phyloP scores from a whole-genome alignment of 2,329 filamentous ascomycete species.

The Neofusicoccum ribis region DNA sequence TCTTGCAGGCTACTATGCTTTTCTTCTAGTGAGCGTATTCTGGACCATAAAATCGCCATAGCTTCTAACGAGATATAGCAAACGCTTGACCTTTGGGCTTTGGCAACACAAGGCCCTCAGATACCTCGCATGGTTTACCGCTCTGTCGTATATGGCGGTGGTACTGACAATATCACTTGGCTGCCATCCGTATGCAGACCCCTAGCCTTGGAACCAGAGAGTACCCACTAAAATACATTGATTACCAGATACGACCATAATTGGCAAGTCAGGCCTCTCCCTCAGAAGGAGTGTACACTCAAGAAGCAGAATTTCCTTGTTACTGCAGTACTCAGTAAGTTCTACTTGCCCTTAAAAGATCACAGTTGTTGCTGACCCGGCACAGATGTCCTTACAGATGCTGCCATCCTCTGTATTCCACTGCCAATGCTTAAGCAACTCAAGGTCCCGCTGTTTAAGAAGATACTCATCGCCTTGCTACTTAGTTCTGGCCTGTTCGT shows the following conservation, averaged over 20 bases:
- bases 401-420: constrained; percentile 34
- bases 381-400: constrained; percentile 33
- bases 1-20: constrained; percentile 26
- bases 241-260: constrained; percentile 25
- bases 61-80: constrained; percentile 21
- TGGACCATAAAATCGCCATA: constrained; percentile 11
- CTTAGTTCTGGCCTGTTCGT: constrained; percentile 39
- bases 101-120: constrained; percentile 34
- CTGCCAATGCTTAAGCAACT: constrained; percentile 37
- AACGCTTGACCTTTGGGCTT: constrained; percentile 36
- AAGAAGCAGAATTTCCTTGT: constrained; percentile 34
- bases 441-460: constrained; percentile 32
- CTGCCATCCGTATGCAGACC: constrained; percentile 26
- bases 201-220: not conserved
- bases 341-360: not conserved
- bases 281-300: constrained; percentile 31
- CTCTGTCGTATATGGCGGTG: constrained; percentile 33
- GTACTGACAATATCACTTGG: constrained; percentile 34
- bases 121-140: constrained; percentile 28
- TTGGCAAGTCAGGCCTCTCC: constrained; percentile 32
- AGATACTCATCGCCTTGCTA: constrained; percentile 34
- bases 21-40: constrained; percentile 27
- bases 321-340: constrained; percentile 28
- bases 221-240: not conserved
- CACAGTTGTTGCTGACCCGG: not conserved